A percentile compares a stretch with the other conserved stretches of the same genome.
Conservation (phyloP, 2,329 filamentous ascomycete genomes). For the Penicillium digitatum region DNA sequence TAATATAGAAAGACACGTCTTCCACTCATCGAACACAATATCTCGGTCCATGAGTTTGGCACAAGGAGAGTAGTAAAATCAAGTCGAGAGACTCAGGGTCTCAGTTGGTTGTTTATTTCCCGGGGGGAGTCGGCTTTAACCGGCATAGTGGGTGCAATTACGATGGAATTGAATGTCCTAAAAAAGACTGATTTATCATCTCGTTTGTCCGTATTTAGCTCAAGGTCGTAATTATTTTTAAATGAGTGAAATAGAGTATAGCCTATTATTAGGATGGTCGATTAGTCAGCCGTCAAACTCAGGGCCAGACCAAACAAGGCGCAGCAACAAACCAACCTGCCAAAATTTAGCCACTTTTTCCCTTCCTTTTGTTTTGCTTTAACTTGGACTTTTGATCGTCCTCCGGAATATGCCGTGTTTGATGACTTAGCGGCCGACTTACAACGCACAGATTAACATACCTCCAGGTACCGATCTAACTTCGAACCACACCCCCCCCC, state of each 20-base stretch:
- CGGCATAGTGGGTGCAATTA: background rate
- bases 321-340: slow-evolving; percentile 17
- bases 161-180: background rate
- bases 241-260: background rate
- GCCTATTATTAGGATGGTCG: slow-evolving; percentile 10
- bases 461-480: slow-evolving; percentile 4
- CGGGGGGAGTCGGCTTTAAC: background rate
- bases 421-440: slow-evolving; percentile 1
- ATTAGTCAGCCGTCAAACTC: slow-evolving; percentile 16
- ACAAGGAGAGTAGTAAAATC: too few relatives aligned
- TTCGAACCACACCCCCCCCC: background rate
- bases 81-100: background rate
- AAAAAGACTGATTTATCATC: background rate
- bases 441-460: background rate
- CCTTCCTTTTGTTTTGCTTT: slow-evolving; percentile 11
- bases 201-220: too few relatives aligned
- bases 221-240: too few relatives aligned
- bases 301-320: slow-evolving; percentile 25
- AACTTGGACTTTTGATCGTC: background rate
- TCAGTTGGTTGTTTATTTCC: background rate
- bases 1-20: background rate
- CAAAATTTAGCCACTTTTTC: slow-evolving; percentile 4
- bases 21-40: background rate
- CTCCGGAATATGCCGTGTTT: slow-evolving; percentile 5
- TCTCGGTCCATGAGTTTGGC: background rate